Conservation (phyloP, 2,329 filamentous ascomycete species). For the Penicillium aurantiogriseum region DNA sequence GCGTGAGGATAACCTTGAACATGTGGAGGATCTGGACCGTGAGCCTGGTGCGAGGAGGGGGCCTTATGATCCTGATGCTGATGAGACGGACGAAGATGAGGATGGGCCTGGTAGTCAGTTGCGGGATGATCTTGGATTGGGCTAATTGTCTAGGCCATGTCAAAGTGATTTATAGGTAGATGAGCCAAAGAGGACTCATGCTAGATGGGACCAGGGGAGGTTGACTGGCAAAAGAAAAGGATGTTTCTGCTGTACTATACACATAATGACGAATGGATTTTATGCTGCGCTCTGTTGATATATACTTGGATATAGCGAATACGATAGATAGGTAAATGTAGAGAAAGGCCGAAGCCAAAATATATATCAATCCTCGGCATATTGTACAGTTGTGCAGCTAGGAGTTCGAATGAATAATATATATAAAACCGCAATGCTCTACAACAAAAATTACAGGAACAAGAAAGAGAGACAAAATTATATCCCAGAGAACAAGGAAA, state of each 20-base stretch:
- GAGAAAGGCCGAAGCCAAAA: too few species aligned
- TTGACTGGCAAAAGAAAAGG: neutral
- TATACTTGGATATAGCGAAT: neutral
- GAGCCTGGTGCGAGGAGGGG: slow-evolving; percentile 22
- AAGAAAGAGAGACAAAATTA: neutral
- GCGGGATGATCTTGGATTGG: slow-evolving; percentile 32
- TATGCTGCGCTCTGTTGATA: slow-evolving; percentile 3
- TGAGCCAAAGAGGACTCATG: neutral
- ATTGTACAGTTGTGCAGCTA: too few species aligned
- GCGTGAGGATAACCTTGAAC: slow-evolving; percentile 7
- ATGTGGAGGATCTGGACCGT: slow-evolving; percentile 38
- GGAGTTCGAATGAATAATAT: neutral
- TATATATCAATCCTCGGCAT: neutral
- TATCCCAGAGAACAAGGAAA: neutral
- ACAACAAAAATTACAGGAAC: neutral
- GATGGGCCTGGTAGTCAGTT: slow-evolving; percentile 33
- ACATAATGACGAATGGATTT: slow-evolving; percentile 23
- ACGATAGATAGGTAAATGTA: neutral
- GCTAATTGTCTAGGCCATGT: slow-evolving; percentile 13
- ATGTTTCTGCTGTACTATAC: slow-evolving; percentile 20
- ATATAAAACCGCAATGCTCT: neutral
- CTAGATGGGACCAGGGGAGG: neutral
- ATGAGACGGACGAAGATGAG: slow-evolving; percentile 36
- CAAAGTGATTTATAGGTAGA: neutral
- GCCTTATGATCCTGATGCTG: slow-evolving; percentile 33